These are phyloP conservation scores for Tubosaeta brunneosetosa DNA, from an alignment of 768 basidiomycete genomes.

Conservation along the genomic window DNA sequence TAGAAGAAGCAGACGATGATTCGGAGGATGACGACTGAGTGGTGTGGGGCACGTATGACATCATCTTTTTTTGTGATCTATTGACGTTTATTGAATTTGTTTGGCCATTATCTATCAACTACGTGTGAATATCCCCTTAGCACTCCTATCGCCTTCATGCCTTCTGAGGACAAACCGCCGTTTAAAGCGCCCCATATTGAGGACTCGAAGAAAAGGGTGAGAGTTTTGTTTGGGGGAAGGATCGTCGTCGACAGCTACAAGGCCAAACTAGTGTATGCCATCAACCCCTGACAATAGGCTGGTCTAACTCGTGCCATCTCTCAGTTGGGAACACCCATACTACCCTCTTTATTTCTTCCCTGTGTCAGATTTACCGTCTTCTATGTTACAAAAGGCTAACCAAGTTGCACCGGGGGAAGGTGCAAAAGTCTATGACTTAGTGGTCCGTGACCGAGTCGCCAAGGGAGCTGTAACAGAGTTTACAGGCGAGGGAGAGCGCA, in stretches of 20 bases:
- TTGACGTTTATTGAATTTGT: slow-evolving; percentile 2
- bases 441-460: slow-evolving; percentile 38
- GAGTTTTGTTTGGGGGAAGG: slow-evolving; percentile 48
- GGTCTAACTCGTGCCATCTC: background rate
- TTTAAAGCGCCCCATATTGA: slow-evolving; percentile 47
- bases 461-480: slow-evolving; percentile 37
- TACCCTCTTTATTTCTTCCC: slow-evolving; percentile 58
- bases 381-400: slow-evolving; percentile 35
- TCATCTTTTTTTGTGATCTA: slow-evolving; percentile 11
- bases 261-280: slow-evolving; percentile 55
- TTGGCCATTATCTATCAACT: background rate
- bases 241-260: slow-evolving; percentile 53
- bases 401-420: slow-evolving; percentile 28
- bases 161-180: slow-evolving; percentile 21
- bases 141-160: slow-evolving; percentile 9
- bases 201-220: slow-evolving; percentile 44
- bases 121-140: background rate
- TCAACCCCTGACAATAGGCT: background rate
- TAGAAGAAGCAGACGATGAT: slow-evolving; percentile 83
- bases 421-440: slow-evolving; percentile 42
- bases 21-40: slow-evolving; percentile 29
- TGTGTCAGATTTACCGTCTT: slow-evolving; percentile 39
- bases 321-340: slow-evolving; percentile 52
- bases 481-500: slow-evolving; percentile 24
- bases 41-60: background rate